Evolutionary conservation across 352 stramenopile genomes (phyloP).

Genomic region (Thraustochytrium sp.): DNA sequence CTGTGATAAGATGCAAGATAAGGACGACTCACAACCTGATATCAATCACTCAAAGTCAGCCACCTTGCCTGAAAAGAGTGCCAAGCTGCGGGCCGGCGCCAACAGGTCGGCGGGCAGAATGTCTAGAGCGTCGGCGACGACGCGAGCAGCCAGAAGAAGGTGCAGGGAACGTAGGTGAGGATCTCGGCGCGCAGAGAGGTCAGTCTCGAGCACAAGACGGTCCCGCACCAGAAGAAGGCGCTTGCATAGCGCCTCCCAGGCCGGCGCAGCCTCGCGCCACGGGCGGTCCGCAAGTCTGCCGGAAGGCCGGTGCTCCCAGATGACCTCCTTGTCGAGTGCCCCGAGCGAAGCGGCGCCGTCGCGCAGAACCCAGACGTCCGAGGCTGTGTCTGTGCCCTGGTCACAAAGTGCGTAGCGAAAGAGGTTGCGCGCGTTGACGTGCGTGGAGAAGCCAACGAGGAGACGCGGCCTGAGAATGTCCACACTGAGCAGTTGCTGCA

Average conservation of each 20-base stretch:
- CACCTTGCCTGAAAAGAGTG: no score
- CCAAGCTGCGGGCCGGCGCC: no score
- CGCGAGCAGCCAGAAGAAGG: not conserved
- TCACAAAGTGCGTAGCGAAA: not conserved
- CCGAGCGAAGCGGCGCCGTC: not conserved
- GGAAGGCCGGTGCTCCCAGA: no score
- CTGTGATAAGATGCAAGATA: no score
- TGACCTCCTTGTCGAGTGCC: not conserved
- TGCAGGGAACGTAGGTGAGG: not conserved
- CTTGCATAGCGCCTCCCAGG: not conserved
- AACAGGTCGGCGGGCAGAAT: no score
- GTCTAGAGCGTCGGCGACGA: not conserved
- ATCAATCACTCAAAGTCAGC: no score
- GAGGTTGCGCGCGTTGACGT: not conserved
- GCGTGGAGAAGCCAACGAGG: not conserved
- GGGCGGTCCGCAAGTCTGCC: not conserved
- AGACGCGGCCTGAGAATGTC: not conserved
- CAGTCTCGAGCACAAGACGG: not conserved
- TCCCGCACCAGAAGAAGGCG: not conserved
- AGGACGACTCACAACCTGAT: no score
- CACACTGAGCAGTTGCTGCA: not conserved
- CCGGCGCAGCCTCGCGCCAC: not conserved
- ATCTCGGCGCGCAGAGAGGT: not conserved
- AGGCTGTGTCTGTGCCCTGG: not conserved
- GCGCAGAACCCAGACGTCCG: not conserved